Base-by-base conservation (phyloP, 805 yeast genomes). In the Spathaspora hagerdaliae region DNA sequence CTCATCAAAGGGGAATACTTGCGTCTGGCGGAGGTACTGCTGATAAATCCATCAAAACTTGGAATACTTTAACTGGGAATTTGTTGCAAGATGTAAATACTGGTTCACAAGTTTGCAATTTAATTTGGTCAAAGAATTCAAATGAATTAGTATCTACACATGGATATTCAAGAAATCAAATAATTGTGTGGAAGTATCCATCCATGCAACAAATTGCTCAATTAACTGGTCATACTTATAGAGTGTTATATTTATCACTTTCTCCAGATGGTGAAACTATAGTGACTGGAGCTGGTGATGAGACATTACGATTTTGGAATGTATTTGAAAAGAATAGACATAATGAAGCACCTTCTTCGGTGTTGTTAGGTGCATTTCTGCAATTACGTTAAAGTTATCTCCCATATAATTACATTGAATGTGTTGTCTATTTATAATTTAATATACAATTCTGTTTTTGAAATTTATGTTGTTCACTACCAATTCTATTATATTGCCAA, bases 261-360 rank as follows among this genome's bases (percentile, higher is more conserved):
- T 86, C 96, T 14, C 96, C 97, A 0, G 98, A 94, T 66, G 99
- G 99, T 0, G 90, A 88, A 51, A 90, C 97, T 0, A 85, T 94
- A 11, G 99, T 92, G 2, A 91, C 99, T 0, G 99, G 99, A 1
- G 97, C 99, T 1, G 99, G 98, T 5, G 99, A 94, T 66, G 99
- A 94, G 64, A 94, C 99, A 0, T 69, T 94, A 46, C 66, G 99
- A 51, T 88, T 94, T 61, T 94, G 99, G 99, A 90, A 89, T 55
- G 86, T 91, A 1, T 94, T 91, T 68, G 96, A 88, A 48, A 87
- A 85, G 61, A 81, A 76, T 48, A 82, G 78, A 54, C 68, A 69
- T 41, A 83, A 79, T 46, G 71, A 69, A 35, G 78, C 78, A 10
- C 81, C 82, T 24, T 76, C 84, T 19, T 79, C 87, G 14, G 85